Evolutionary conservation across 495 filamentous ascomycete genomes (phyloP), one percentile per base, ranked within the genome.

Genomic region (Tuber calosporum): DNA sequence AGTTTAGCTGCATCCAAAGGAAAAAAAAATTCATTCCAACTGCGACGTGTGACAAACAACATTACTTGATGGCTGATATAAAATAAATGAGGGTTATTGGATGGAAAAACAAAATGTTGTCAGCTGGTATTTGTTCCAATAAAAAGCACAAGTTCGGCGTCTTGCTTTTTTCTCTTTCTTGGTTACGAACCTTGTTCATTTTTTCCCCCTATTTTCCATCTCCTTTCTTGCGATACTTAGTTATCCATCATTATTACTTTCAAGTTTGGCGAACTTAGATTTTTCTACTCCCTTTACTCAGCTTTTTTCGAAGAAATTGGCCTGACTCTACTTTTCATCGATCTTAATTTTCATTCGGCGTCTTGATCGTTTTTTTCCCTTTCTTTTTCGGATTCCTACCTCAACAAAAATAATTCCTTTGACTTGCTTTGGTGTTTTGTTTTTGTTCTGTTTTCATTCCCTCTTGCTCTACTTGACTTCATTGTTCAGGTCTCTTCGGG

Each of bases 401-500:
- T 62, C 5, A 62, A 62, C 74, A 69, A 78, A 78, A 75, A 78
- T 73, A 70, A 73, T 42, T 77, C 40, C 67, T 77, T 76, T 73
- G 67, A 58, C 42, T 76, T 38, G 26, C 36, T 73, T 26, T 62
- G 26, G 53, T 62, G 53, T 62, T 62, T 62, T 62, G 48, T 34
- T 62, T 34, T 62, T 62, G 11, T 62, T 62, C 5, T 5, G 6
- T 62, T 62, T 62, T 34, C 53, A 34, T 34, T 34, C 53, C 26
- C 26, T 62, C 30, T 15, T 62, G 26, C 4, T n/a, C 5, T 30
- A 34, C 34, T 62, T 62, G 53, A 13, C 53, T 62, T 62, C 34
- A 13, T 17, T 62, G 26, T 13, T 34, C 11, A 62, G 26, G 53
- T 30, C 53, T 62, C 53, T 34, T 62, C 26, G 26, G 26, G 53